phyloP scores from a whole-genome alignment of 148 eudicot genomes.

The Euryodendron excelsum region DNA sequence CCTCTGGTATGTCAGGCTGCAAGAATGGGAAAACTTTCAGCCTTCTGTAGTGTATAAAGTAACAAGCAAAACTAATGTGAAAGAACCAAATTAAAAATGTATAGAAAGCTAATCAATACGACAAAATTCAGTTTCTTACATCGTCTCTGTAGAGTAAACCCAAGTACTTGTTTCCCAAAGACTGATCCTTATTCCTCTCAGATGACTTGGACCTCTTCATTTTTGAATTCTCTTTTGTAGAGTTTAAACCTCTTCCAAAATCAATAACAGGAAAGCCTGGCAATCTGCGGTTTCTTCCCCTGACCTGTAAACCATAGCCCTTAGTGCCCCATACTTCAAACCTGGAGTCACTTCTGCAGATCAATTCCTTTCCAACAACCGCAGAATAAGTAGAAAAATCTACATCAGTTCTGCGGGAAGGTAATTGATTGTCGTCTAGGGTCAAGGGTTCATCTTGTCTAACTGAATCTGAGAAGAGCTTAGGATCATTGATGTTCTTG shows the following conservation, averaged over 20 bases:
- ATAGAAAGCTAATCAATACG: neutral
- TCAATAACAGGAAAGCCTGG: constrained; percentile 67
- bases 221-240: constrained; percentile 37
- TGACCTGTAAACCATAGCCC: constrained; percentile 73
- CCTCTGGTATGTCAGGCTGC: constrained; percentile 78
- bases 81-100: neutral
- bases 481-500: constrained; percentile 60
- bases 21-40: constrained; percentile 5
- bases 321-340: constrained; percentile 84
- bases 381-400: constrained; percentile 85
- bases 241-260: constrained; percentile 47
- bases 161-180: constrained; percentile 56
- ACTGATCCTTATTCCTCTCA: constrained; percentile 33
- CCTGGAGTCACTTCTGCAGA: constrained; percentile 81
- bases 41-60: neutral
- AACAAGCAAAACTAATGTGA: neutral
- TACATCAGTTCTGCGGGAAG: constrained; percentile 88
- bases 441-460: constrained; percentile 54
- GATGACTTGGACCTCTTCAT: constrained; percentile 18
- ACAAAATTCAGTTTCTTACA: constrained; percentile 35
- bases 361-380: constrained; percentile 75
- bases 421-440: constrained; percentile 61
- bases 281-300: constrained; percentile 67
- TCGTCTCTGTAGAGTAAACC: constrained; percentile 64
- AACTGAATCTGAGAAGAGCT: constrained; percentile 70